Evolutionary conservation across 306 rosid species (phyloP).

Genomic region (Cyamopsis tetragonoloba): DNA sequence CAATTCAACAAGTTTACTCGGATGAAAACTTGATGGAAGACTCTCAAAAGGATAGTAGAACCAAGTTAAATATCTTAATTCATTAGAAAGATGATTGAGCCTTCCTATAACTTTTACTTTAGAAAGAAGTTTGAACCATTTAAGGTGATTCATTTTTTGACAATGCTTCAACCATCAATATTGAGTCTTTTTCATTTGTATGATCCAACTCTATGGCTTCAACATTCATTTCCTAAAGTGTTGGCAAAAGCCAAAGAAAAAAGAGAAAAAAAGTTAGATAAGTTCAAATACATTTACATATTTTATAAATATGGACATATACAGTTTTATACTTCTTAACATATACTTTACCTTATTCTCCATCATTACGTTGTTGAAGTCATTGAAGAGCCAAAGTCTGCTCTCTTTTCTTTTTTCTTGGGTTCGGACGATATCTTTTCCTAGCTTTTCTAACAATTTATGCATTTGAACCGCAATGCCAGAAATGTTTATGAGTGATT

Average conservation of each 20-base stretch:
- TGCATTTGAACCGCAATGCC: background rate
- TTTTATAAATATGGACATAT: background rate
- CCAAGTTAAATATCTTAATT: background rate
- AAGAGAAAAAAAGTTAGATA: too few species aligned
- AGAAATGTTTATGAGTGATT: background rate
- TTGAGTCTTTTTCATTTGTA: too few species aligned
- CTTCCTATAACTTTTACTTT: background rate
- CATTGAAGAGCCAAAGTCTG: background rate
- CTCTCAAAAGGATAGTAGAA: background rate
- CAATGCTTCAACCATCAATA: background rate
- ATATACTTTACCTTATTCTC: background rate
- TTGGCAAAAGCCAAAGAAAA: too few species aligned
- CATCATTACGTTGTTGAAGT: background rate
- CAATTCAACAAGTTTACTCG: slow-evolving; percentile 8
- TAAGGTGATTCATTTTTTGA: background rate
- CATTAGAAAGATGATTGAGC: background rate
- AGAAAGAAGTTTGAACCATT: background rate
- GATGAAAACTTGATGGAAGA: slow-evolving; percentile 9
- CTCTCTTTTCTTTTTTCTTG: slow-evolving; percentile 21
- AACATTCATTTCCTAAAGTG: too few species aligned
- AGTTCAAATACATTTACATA: background rate
- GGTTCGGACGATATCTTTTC: background rate
- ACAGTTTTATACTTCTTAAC: background rate
- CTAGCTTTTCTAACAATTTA: background rate
- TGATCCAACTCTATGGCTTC: background rate